Evolutionary conservation across 2,329 filamentous ascomycete genomes (phyloP).

Genomic region (Trichoderma afroharzianum): DNA sequence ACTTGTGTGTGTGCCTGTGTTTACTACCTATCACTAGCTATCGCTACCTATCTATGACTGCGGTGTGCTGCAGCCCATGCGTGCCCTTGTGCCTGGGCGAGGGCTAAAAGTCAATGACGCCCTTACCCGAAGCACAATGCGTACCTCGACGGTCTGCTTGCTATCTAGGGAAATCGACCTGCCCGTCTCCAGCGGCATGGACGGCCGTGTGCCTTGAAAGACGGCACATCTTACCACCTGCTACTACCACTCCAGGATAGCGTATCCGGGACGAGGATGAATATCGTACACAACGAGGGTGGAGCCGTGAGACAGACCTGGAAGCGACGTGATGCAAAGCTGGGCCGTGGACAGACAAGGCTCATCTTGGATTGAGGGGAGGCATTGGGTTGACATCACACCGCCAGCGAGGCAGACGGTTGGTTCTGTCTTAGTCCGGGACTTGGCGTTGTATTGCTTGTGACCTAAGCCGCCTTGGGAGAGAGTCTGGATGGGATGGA

Average conservation of each 20-base stretch:
- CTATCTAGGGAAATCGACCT: not conserved
- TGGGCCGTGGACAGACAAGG: not conserved
- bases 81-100: not conserved
- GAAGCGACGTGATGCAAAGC: constrained; percentile 11
- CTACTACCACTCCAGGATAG: not conserved
- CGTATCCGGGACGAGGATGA: not conserved
- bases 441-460: not conserved
- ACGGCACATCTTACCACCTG: not conserved
- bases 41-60: not conserved
- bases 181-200: not conserved
- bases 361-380: constrained; percentile 1
- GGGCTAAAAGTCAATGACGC: not conserved
- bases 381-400: constrained; percentile 14
- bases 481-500: not conserved
- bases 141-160: not conserved
- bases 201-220: not conserved
- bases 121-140: not conserved
- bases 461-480: not conserved
- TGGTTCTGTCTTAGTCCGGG: not conserved
- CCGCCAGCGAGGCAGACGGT: constrained; percentile 2
- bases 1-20: not conserved
- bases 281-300: not conserved
- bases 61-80: not conserved
- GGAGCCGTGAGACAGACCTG: constrained; percentile 10
- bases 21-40: not conserved